Conservation (phyloP, 139 green algal genomes). For the Coelastrella sp. region DNA sequence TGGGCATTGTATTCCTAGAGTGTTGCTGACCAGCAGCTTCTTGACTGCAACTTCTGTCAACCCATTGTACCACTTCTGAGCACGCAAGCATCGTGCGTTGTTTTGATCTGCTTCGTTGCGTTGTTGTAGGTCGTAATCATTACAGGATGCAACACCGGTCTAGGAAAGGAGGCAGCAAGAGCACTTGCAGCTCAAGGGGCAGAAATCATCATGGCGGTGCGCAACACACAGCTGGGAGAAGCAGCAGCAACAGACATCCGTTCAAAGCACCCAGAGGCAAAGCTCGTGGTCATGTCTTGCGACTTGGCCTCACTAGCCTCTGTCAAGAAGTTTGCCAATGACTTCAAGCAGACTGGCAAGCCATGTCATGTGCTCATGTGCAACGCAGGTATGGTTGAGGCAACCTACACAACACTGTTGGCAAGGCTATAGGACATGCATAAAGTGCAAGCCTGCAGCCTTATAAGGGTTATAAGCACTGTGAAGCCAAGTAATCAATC, state of each 20-base stretch:
- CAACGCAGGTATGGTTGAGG: constrained; percentile 50
- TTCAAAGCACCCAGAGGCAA: not conserved
- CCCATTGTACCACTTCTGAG: no score
- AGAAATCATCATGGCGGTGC: constrained; percentile 53
- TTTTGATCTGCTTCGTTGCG: no score
- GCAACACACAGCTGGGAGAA: constrained; percentile 39
- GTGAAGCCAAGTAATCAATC: no score
- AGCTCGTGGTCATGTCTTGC: constrained; percentile 33
- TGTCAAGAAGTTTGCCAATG: constrained; percentile 43
- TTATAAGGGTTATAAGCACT: no score
- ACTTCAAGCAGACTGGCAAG: constrained; percentile 35
- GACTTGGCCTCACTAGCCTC: constrained; percentile 53
- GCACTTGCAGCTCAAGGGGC: constrained; percentile 47
- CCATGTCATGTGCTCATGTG: constrained; percentile 48
- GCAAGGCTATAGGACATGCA: no score
- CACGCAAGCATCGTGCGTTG: no score
- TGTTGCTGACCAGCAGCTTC: no score
- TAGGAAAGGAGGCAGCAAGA: constrained; percentile 48
- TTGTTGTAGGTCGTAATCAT: constrained; percentile 49
- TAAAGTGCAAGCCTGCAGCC: no score
- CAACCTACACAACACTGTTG: no score
- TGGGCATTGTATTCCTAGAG: no score
- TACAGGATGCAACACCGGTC: constrained; percentile 50
- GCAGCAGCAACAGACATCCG: constrained; percentile 33
- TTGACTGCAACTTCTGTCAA: no score